Percentiles rank a stretch among this genome's conserved stretches.
Evolutionary conservation across 2,329 filamentous ascomycete species (phyloP).

Genomic region (Aureobasidium sp.): DNA sequence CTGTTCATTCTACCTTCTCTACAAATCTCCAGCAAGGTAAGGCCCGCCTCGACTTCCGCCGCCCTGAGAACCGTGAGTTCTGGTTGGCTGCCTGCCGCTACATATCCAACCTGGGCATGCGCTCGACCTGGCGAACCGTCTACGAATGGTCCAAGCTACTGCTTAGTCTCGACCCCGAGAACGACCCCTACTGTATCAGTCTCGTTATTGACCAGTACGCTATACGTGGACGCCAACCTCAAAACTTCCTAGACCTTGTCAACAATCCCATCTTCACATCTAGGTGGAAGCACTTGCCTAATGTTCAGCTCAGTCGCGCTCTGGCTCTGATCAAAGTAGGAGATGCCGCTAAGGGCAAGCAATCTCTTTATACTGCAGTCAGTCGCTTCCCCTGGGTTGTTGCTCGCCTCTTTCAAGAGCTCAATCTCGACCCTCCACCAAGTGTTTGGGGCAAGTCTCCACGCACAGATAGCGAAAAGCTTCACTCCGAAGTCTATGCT

Average conservation of each 20-base stretch:
- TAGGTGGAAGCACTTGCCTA: constrained; percentile 51
- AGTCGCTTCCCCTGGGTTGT: constrained; percentile 77
- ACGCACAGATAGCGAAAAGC: constrained; percentile 55
- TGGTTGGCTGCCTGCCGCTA: constrained; percentile 89
- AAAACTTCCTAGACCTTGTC: constrained; percentile 68
- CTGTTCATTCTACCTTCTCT: constrained; percentile 75
- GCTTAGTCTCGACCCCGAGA: constrained; percentile 61
- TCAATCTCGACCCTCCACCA: constrained; percentile 70
- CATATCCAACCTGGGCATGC: constrained; percentile 74
- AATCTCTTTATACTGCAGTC: constrained; percentile 61
- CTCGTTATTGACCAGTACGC: constrained; percentile 79
- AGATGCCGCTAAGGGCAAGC: constrained; percentile 58
- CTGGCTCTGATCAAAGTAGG: constrained; percentile 69
- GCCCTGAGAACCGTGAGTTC: constrained; percentile 85
- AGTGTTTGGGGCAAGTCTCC: constrained; percentile 75
- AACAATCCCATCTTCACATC: constrained; percentile 42
- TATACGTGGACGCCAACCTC: constrained; percentile 68
- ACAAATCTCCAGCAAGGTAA: constrained; percentile 68
- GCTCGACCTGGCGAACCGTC: constrained; percentile 89
- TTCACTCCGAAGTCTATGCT: constrained; percentile 71
- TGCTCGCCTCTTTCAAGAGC: constrained; percentile 67
- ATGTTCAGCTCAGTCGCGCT: constrained; percentile 69
- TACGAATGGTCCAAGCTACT: constrained; percentile 90
- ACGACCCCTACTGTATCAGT: constrained; percentile 76
- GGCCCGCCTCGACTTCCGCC: constrained; percentile 70